These are phyloP conservation scores for Phaffomyces opuntiae DNA, from an alignment of 805 yeast genomes.

Conservation along the genomic window DNA sequence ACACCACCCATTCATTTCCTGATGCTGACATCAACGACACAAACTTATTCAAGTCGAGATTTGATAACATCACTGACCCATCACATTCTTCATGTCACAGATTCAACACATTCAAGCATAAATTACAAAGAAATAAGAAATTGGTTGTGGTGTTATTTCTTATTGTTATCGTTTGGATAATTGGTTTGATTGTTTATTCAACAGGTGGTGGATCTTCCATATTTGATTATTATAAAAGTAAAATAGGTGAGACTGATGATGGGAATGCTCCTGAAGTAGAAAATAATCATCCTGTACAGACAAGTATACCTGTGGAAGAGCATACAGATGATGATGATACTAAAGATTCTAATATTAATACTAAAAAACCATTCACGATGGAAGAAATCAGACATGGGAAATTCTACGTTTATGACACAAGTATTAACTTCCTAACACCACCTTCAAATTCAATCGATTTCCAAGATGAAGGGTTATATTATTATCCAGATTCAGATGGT, in stretches of 20 bases:
- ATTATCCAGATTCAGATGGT: not conserved
- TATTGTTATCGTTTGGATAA: constrained; percentile 10
- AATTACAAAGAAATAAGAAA: constrained; percentile 10
- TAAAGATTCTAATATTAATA: not conserved
- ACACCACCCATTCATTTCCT: not conserved
- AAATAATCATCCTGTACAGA: not conserved
- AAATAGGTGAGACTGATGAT: constrained; percentile 7
- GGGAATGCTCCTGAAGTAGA: constrained; percentile 4
- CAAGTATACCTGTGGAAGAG: not conserved
- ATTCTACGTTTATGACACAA: constrained; percentile 10
- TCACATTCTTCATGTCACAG: too few relatives aligned
- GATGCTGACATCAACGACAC: constrained; percentile 3
- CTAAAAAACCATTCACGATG: constrained; percentile 12
- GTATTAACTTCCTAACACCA: constrained; percentile 13
- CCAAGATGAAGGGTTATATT: constrained; percentile 21
- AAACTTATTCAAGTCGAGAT: constrained; percentile 9
- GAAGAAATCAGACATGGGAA: constrained; percentile 15
- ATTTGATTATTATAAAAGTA: constrained; percentile 18
- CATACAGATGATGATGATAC: not conserved
- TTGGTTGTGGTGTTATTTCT: constrained; percentile 6
- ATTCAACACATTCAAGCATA: constrained; percentile 5
- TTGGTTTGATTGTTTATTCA: constrained; percentile 12
- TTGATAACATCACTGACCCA: constrained; percentile 8
- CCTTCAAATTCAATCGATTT: constrained; percentile 1
- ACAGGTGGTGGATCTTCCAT: constrained; percentile 12